Evolutionary conservation across 306 rosid genomes (phyloP).

Genomic region (Cicer cuneatum): DNA sequence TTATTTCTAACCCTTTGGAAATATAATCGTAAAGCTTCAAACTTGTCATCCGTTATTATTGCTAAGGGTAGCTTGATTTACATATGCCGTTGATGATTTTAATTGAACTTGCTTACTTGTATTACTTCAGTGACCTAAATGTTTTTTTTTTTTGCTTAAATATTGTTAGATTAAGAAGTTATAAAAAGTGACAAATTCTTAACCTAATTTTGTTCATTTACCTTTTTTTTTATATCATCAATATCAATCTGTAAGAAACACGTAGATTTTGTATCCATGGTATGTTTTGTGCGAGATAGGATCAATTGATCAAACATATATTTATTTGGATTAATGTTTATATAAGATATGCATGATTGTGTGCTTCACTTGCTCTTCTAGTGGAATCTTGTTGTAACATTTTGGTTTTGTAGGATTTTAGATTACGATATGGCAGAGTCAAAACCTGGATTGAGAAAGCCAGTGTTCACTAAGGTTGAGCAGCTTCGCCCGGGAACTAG

Average conservation of each 20-base stretch:
- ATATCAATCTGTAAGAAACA: neutral
- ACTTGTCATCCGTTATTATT: neutral
- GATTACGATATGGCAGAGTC: conserved; percentile 74
- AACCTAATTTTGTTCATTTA: conserved; percentile 4
- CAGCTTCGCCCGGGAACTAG: conserved; percentile 89
- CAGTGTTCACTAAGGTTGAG: conserved; percentile 84
- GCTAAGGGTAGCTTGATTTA: neutral
- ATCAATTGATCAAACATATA: conserved; percentile 8
- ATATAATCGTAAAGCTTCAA: neutral
- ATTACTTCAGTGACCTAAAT: conserved; percentile 4
- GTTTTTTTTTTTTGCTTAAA: neutral
- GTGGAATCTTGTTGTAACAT: neutral
- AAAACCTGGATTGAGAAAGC: conserved; percentile 87
- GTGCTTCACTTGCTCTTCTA: neutral
- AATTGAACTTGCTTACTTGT: conserved; percentile 3
- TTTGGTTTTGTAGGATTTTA: conserved; percentile 39
- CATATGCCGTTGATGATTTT: neutral
- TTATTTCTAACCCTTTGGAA: neutral
- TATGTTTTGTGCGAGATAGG: neutral
- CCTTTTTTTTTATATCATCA: neutral
- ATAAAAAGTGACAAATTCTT: neutral
- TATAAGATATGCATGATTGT: conserved; percentile 7
- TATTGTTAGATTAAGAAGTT: neutral
- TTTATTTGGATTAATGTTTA: conserved; percentile 9
- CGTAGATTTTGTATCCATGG: neutral